Evolutionary conservation across 2,329 filamentous ascomycete genomes (phyloP).

Genomic region (Botrytis galanthina): DNA sequence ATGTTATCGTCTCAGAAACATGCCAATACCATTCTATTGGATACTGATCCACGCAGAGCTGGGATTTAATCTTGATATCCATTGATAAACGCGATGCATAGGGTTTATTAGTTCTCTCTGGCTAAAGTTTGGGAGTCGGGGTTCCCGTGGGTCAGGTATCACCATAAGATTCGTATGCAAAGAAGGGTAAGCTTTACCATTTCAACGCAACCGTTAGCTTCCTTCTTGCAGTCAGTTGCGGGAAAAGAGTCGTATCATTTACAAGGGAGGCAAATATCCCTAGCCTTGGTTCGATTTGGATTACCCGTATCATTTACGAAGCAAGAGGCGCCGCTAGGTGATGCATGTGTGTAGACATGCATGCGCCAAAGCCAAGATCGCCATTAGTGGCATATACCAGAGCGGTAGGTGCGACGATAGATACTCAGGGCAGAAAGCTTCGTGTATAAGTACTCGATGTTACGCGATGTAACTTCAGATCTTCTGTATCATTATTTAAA

Average conservation of each 20-base stretch:
- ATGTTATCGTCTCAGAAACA: slow-evolving; percentile 1
- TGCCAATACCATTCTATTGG: not conserved
- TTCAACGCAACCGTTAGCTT: not conserved
- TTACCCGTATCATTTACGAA: slow-evolving; percentile 15
- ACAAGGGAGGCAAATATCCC: not conserved
- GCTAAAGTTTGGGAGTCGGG: not conserved
- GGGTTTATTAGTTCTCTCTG: slow-evolving; percentile 2
- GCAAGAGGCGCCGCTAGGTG: not conserved
- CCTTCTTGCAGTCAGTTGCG: not conserved
- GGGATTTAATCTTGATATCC: not conserved
- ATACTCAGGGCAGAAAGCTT: not conserved
- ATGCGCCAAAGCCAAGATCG: not conserved
- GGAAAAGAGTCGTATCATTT: not conserved
- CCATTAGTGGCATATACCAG: not conserved
- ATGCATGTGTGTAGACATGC: not conserved
- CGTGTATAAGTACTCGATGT: slow-evolving; percentile 11
- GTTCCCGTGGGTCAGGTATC: not conserved
- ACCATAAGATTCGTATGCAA: not conserved
- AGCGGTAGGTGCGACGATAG: slow-evolving; percentile 2
- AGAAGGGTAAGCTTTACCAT: not conserved
- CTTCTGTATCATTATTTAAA: not conserved
- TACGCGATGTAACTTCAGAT: not conserved
- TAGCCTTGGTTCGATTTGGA: not conserved
- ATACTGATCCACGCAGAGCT: not conserved
- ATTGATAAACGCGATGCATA: slow-evolving; percentile 9